Evolutionary conservation across 768 basidiomycete species (phyloP), one percentile per base, ranked within the genome.

Genomic region (Lanmaoa pseudosensibilis): DNA sequence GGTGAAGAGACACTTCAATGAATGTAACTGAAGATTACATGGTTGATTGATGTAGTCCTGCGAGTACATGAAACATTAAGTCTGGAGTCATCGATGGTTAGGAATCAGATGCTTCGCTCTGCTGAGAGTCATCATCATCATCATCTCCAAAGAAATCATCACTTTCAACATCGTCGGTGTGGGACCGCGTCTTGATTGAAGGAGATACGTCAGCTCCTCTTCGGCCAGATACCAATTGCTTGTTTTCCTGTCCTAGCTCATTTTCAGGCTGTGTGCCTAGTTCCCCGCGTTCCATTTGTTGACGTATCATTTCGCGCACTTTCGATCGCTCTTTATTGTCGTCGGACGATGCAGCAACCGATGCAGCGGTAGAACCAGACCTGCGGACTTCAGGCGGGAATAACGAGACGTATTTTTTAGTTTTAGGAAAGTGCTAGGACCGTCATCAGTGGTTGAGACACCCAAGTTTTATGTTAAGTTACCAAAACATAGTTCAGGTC

Each of bases 401-500:
- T 27, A 98, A 79, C 2, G 94, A 91, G 32, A 97, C 84, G 69
- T 98, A 97, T 76, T 92, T 95, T 66, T 86, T 83, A 12, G 81
- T 77, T 71, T 90, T 93, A 6, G 92, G 92, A 69, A 88, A 94
- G 69, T 92, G 83, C 91, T 93, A 57, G 16, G 25, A 51, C 15
- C n/a, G 10, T 34, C 25, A 32, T 65, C 21, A 62, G 55, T 45
- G 33, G 30, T 43, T 2, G 25, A 37, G 4, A 50, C 50, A 13
- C 32, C 8, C 37, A 30, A 23, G 15, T 16, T 38, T 34, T 27
- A 9, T 34, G 36, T n/a, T 4, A 7, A 40, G 73, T 55, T 60
- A 94, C 94, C 70, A 94, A 68, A 48, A 95, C 83, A 68, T 98
- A 98, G 69, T 95, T 94, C 44, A 97, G 77, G 68, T 96, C 93